phyloP scores from a whole-genome alignment of 2,329 filamentous ascomycete species.

The Lecanoromycetidae sp. region DNA sequence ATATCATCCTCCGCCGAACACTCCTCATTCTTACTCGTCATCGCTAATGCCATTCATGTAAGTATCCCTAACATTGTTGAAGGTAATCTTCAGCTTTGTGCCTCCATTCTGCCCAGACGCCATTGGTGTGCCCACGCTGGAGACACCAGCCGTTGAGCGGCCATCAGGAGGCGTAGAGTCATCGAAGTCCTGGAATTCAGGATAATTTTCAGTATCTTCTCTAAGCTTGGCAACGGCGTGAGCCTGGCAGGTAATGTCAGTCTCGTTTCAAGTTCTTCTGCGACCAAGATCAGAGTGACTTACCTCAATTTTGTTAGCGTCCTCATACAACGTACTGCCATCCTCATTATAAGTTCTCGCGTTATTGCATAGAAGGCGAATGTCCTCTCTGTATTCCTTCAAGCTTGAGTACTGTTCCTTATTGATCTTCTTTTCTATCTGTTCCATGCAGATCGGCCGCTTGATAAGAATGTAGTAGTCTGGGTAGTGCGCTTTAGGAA shows the following conservation, averaged over 20 bases:
- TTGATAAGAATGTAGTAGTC: slow-evolving; percentile 94
- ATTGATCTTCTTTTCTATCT: slow-evolving; percentile 90
- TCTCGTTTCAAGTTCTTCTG: slow-evolving; percentile 6
- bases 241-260: slow-evolving; percentile 25
- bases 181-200: slow-evolving; percentile 47
- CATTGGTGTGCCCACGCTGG: slow-evolving; percentile 48
- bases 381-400: slow-evolving; percentile 68
- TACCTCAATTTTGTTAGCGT: slow-evolving; percentile 89
- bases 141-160: slow-evolving; percentile 37
- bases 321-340: slow-evolving; percentile 77
- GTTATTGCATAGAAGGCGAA: slow-evolving; percentile 75
- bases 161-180: slow-evolving; percentile 38
- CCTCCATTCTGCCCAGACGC: slow-evolving; percentile 39
- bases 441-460: slow-evolving; percentile 89
- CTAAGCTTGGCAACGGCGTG: slow-evolving; percentile 41
- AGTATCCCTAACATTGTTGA: slow-evolving; percentile 28
- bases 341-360: slow-evolving; percentile 96
- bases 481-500: slow-evolving; percentile 76
- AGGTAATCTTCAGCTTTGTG: slow-evolving; percentile 58
- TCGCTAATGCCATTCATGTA: slow-evolving; percentile 8
- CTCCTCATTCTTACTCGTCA: neutral
- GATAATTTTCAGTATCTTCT: slow-evolving; percentile 42
- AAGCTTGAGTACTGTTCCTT: slow-evolving; percentile 81
- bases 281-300: slow-evolving; percentile 25
- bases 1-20: neutral